These are phyloP conservation scores for Xanthoconium stramineum DNA, from an alignment of 768 basidiomycete genomes.

Conservation along the genomic window DNA sequence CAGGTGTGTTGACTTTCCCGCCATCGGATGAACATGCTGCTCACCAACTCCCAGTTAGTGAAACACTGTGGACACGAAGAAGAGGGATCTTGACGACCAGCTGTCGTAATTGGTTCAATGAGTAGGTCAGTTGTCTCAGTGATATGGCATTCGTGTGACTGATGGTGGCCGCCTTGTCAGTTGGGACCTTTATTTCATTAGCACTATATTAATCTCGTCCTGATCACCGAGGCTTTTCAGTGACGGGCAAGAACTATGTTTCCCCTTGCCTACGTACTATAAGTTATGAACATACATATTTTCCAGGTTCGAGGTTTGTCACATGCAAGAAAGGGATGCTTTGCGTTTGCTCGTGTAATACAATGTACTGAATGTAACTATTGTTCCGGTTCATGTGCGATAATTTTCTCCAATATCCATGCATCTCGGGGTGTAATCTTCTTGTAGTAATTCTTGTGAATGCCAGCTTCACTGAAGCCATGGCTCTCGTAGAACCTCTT, in stretches of 20 bases:
- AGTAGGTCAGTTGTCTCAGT: conserved; percentile 14
- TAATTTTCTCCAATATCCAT: conserved; percentile 75
- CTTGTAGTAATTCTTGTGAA: conserved; percentile 82
- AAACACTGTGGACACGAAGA: conserved; percentile 77
- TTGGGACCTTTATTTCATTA: conserved; percentile 22
- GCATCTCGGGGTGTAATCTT: conserved; percentile 82
- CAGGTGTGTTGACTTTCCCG: conserved; percentile 48
- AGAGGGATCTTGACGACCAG: conserved; percentile 30
- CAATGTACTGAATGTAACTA: conserved; percentile 25
- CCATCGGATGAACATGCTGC: conserved; percentile 6
- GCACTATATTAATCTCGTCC: conserved; percentile 24
- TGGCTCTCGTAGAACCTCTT: conserved; percentile 82
- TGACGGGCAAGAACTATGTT: conserved; percentile 18
- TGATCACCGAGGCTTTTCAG: conserved; percentile 15
- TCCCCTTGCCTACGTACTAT: conserved; percentile 27
- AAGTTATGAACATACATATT: conserved; percentile 28
- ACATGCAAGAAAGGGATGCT: conserved; percentile 11
- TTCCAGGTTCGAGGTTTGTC: conserved; percentile 7
- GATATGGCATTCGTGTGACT: conserved; percentile 14
- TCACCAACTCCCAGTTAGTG: conserved; percentile 50
- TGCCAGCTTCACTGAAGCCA: conserved; percentile 66
- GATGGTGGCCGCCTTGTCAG: conserved; percentile 15
- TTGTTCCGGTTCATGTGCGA: conserved; percentile 31
- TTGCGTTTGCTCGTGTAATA: conserved; percentile 22
- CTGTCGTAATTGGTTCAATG: conserved; percentile 17